Base-by-base conservation (phyloP, 1,284 basidiomycete genomes). In the Mycena citricolor region DNA sequence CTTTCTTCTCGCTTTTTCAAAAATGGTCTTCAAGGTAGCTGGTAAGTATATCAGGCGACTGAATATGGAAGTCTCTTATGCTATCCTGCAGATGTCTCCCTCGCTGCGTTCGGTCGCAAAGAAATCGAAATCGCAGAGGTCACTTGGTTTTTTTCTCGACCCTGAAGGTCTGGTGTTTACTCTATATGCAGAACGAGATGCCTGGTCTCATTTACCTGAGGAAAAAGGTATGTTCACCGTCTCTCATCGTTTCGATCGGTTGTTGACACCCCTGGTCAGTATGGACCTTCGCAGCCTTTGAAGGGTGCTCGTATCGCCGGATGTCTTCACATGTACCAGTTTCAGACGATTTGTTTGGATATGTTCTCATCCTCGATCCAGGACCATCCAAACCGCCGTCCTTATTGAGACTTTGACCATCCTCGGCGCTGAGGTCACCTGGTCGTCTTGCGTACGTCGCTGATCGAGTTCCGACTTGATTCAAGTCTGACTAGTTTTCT, bases 91-190 rank as follows among this genome's bases (percentile, higher is more conserved):
- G 94, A 97, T 66, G 77, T 97, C 66, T 97, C 94, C 64, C 90
- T 97, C 65, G 94, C 94, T 65, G 90, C 92, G 53, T 94, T 92
- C 67, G 91, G 93, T 71, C 92, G 94, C 74, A 97, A 97, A 78
- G 94, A 97, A 77, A 90, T 98, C 62, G 87, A 95, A 77, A 93
- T 98, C 69, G 94, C 94, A 56, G 94, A 97, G 80, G 87, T 87
- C 30, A 20, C 31, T 20, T 46, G 22, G 39, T n/a, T 54, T 34
- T 45, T 54, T 44, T 42, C 46, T 43, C 54, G 44, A 51, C 51
- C 49, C 55, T 47, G 39, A 52, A 54, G 25, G 36, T 46, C 16
- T 14, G 47, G 29, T 11, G 21, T 41, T 54, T 39, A 44, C 32
- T 44, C 32, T 39, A 26, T 37, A 22, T 44, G 44, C 26, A 91